Conservation (phyloP, 179 eudicot species). For the Patellifolia procumbens region DNA sequence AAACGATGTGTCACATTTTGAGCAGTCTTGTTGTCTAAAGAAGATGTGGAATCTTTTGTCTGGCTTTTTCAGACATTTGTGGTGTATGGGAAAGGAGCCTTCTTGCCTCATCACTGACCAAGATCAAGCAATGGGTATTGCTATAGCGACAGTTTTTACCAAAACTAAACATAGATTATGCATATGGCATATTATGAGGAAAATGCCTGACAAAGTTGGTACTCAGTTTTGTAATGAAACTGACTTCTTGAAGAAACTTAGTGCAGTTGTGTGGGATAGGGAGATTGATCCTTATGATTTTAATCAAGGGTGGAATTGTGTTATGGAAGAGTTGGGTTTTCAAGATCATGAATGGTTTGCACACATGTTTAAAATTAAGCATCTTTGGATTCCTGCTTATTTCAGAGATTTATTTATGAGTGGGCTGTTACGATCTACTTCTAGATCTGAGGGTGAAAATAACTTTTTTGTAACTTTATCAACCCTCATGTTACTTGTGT, state of each 20-base stretch:
- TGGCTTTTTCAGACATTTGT: not conserved
- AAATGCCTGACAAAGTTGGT: no score
- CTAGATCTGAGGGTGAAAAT: no score
- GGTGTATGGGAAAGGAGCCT: not conserved
- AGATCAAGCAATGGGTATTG: not conserved
- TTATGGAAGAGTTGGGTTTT: not conserved
- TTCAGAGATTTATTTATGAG: no score
- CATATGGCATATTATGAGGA: not conserved
- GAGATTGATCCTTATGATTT: no score
- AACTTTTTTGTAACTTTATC: not conserved
- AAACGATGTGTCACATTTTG: not conserved
- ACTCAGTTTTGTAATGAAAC: no score
- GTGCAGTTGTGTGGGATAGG: no score
- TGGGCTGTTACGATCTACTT: no score
- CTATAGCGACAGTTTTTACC: not conserved
- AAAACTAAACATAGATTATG: not conserved
- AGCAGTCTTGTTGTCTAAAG: not conserved
- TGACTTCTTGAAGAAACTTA: no score
- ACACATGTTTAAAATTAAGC: no score
- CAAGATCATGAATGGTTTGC: not conserved
- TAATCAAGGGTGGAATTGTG: not conserved
- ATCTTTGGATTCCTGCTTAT: conserved; percentile 4
- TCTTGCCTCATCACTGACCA: not conserved
- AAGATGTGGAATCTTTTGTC: no score
- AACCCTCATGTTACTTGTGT: not conserved